Evolutionary conservation across 2,329 filamentous ascomycete genomes (phyloP), one percentile per base, ranked within the genome.

Genomic region (Aspergillus sp.): DNA sequence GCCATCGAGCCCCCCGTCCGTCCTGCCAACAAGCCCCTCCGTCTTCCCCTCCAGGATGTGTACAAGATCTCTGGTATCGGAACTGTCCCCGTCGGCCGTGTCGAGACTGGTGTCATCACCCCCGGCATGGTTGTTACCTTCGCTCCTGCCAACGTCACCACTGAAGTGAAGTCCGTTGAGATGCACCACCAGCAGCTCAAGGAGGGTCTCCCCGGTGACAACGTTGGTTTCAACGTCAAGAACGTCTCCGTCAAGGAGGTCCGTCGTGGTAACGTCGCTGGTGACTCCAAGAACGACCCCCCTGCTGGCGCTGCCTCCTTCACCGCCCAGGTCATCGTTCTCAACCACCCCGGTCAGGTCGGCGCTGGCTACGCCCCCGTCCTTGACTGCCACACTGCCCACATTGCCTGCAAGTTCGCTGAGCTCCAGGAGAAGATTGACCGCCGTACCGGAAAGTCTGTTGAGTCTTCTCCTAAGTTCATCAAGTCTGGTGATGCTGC

Each of bases 171-270:
- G 91, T 97, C 93, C 80, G 94, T 99, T 73, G 94, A 99, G 85
- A 99, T 99, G 94, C 93, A 96, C 87, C 93, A 97, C 91, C 90
- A 96, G 85, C 92, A 96, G 88, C 92, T 99, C 69, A 59, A 77
- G 65, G 88, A 96, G 86, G 94, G 94, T 89, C 75, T 89, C 66
- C 94, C 94, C 75, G 94, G 94, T 87, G 94, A 99, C 90, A 99
- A 99, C 85, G 94, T 99, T 79, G 94, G 94, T 73, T 99, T 99
- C 92, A 99, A 99, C 90, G 93, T 99, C 83, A 99, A 99, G 92
- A 99, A 99, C 94, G 94, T 99, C 74, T 97, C 94, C 80, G 94
- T 99, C 83, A 99, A 99, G 92, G 94, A 99, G 79, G 96, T 99
- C 76, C 94, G 94, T 82, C 94, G 94, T 95, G 94, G 94, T 76